Conservation (phyloP, 2,329 filamentous ascomycete genomes). For the Cladosporium cucumerinum region DNA sequence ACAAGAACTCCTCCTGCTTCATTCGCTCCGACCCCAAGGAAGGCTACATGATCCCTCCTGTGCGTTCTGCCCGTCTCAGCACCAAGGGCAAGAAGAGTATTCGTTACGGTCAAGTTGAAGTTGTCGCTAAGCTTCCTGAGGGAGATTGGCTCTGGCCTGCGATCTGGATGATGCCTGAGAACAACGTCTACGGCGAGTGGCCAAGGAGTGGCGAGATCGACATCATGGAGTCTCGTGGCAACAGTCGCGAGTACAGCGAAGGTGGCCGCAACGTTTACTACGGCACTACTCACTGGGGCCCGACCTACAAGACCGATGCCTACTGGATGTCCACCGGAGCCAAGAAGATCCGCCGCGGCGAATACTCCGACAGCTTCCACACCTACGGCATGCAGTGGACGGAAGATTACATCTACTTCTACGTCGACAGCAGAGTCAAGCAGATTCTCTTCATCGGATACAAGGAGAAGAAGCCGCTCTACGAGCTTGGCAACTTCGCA, state of each 20-base stretch:
- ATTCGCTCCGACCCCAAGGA: slow-evolving; percentile 43
- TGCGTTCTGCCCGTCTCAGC: slow-evolving; percentile 49
- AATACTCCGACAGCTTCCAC: slow-evolving; percentile 46
- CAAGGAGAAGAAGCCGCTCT: neutral
- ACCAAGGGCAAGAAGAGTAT: slow-evolving; percentile 49
- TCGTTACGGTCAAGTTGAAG: slow-evolving; percentile 52
- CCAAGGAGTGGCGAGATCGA: slow-evolving; percentile 54
- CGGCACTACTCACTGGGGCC: slow-evolving; percentile 49
- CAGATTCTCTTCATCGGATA: slow-evolving; percentile 7
- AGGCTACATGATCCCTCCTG: slow-evolving; percentile 49
- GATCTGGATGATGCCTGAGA: slow-evolving; percentile 51
- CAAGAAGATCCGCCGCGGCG: slow-evolving; percentile 30
- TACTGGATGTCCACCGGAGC: slow-evolving; percentile 32
- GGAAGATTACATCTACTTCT: slow-evolving; percentile 53
- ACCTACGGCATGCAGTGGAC: slow-evolving; percentile 55
- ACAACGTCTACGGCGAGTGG: slow-evolving; percentile 50
- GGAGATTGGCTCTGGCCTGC: slow-evolving; percentile 57
- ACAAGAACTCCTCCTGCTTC: slow-evolving; percentile 36
- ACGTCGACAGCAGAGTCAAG: slow-evolving; percentile 45
- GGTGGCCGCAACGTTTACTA: slow-evolving; percentile 44
- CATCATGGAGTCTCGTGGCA: slow-evolving; percentile 51
- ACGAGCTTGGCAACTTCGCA: slow-evolving; percentile 16
- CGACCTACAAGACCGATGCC: slow-evolving; percentile 24
- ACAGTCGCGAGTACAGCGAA: slow-evolving; percentile 39
- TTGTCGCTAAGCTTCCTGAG: slow-evolving; percentile 51